A percentile compares a stretch with the other conserved stretches of the same genome.
Evolutionary conservation across 129 eudicot genomes (phyloP).

Genomic region (Pittosporum tobira): DNA sequence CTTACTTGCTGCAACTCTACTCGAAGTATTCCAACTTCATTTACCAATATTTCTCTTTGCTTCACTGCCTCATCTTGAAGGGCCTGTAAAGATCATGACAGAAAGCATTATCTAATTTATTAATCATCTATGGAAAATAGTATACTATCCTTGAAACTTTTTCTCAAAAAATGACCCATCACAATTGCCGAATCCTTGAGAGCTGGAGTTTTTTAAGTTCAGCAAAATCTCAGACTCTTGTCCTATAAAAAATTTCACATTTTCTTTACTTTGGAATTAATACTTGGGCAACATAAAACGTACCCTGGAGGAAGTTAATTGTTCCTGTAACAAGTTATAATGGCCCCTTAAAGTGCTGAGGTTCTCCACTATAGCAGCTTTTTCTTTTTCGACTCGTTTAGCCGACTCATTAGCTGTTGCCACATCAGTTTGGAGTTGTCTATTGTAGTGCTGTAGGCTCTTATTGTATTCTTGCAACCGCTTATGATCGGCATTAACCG

Average conservation of each 20-base stretch:
- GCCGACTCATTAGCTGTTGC: slow-evolving; percentile 36
- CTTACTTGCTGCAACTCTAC: slow-evolving; percentile 47
- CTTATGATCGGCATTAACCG: slow-evolving; percentile 38
- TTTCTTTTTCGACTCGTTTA: slow-evolving; percentile 49
- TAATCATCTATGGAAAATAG: no score
- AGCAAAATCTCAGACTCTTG: neutral
- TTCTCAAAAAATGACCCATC: neutral
- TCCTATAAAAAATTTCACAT: neutral
- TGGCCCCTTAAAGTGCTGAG: slow-evolving; percentile 47
- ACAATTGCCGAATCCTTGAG: neutral
- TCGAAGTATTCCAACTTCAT: slow-evolving; percentile 38
- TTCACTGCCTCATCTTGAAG: slow-evolving; percentile 37
- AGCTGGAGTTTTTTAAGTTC: neutral
- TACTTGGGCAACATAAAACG: slow-evolving; percentile 1
- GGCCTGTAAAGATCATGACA: slow-evolving; percentile 23
- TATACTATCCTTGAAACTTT: no score
- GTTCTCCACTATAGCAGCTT: slow-evolving; percentile 40
- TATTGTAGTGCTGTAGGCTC: slow-evolving; percentile 52
- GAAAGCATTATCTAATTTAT: neutral
- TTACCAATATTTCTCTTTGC: slow-evolving; percentile 41
- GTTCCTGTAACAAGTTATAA: slow-evolving; percentile 41
- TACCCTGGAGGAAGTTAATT: slow-evolving; percentile 45
- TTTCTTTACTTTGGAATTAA: neutral
- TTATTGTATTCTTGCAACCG: slow-evolving; percentile 59
- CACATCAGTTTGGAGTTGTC: slow-evolving; percentile 50